Percentiles rank a stretch among this genome's conserved stretches.
Evolutionary conservation across 2,329 filamentous ascomycete genomes (phyloP).

Genomic region (Colletotrichum godetiae): DNA sequence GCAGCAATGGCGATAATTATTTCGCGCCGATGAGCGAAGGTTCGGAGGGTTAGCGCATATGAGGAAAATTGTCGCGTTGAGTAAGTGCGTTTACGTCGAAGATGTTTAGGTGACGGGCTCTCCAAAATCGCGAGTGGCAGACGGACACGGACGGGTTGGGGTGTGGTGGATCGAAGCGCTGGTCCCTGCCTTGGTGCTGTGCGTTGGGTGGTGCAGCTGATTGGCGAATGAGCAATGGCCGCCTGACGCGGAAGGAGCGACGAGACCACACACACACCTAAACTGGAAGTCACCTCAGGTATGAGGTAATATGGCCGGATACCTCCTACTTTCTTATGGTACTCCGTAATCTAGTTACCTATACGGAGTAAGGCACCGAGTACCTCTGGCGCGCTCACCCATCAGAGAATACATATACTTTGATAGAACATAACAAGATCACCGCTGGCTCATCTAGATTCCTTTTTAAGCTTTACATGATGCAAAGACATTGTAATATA

Average conservation of each 20-base stretch:
- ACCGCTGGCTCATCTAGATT: no score
- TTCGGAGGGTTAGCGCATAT: conserved; percentile 27
- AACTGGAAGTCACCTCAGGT: neutral
- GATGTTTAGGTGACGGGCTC: conserved; percentile 28
- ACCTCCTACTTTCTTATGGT: neutral
- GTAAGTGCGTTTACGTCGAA: conserved; percentile 19
- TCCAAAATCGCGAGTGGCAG: conserved; percentile 29
- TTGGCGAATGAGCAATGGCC: neutral
- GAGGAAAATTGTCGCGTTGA: conserved; percentile 28
- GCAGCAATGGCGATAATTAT: conserved; percentile 25
- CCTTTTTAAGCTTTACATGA: no score
- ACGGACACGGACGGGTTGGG: conserved; percentile 4
- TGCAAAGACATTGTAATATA: no score
- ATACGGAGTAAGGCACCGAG: no score
- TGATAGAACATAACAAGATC: no score
- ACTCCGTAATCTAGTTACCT: neutral
- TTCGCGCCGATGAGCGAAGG: conserved; percentile 34
- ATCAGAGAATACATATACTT: no score
- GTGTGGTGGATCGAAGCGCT: conserved; percentile 11
- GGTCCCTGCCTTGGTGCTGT: conserved; percentile 12
- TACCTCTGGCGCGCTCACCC: no score
- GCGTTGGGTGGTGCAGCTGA: neutral
- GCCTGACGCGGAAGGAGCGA: neutral
- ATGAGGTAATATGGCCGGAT: neutral
- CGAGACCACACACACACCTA: neutral